Percentiles rank a stretch among this genome's conserved stretches.
Conservation (phyloP, 345 rosid species). For the Jatropha curcas region DNA sequence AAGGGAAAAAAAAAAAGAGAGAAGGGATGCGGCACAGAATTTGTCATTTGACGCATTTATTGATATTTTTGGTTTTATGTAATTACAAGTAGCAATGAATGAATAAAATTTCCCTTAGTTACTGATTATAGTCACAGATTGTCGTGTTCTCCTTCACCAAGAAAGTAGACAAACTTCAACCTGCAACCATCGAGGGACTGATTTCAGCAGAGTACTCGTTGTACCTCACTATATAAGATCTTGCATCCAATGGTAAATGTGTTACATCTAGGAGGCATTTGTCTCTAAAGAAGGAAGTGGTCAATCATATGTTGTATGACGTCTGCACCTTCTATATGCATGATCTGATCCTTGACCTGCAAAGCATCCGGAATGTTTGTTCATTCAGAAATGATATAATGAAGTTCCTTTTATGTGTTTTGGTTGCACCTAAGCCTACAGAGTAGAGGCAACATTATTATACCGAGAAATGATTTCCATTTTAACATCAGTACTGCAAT, state of each 20-base stretch:
- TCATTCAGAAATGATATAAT: neutral
- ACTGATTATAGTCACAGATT: neutral
- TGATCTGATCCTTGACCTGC: conserved; percentile 72
- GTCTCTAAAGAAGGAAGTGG: conserved; percentile 57
- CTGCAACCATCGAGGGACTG: conserved; percentile 4
- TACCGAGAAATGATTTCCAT: neutral
- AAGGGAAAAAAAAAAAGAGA: too few relatives aligned
- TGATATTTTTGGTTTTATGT: neutral
- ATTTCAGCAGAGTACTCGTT: neutral
- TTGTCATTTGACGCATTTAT: neutral
- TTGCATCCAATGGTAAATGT: conserved; percentile 8
- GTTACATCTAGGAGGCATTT: neutral
- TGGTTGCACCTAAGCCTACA: neutral
- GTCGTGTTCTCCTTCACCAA: neutral
- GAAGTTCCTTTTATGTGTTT: neutral
- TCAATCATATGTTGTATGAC: conserved; percentile 84
- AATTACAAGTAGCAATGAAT: conserved; percentile 19
- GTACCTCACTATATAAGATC: conserved; percentile 9
- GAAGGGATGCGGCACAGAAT: too few relatives aligned
- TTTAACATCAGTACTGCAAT: neutral
- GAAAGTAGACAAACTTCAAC: conserved; percentile 12
- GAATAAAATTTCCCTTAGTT: conserved; percentile 20
- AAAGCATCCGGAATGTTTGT: conserved; percentile 1
- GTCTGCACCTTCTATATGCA: conserved; percentile 89
- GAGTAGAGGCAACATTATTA: neutral